Percentiles rank a stretch among this genome's conserved stretches.
Evolutionary conservation across 306 rosid species (phyloP).

Genomic region (Lagenaria siceraria): DNA sequence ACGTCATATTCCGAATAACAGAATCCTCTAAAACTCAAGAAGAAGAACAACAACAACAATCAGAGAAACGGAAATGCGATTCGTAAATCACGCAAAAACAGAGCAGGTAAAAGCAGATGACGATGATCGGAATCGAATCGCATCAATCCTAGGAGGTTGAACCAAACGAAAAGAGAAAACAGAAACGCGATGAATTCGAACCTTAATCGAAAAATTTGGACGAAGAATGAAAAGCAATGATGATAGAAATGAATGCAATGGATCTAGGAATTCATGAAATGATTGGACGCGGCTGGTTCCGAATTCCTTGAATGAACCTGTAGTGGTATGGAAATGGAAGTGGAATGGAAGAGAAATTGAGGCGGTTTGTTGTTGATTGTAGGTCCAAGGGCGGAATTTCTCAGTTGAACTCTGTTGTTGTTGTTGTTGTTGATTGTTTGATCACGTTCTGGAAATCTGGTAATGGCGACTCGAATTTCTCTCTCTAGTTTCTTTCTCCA

Average conservation of each 20-base stretch:
- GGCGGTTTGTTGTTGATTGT: background rate
- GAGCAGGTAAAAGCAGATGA: background rate
- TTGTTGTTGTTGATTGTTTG: background rate
- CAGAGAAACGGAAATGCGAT: background rate
- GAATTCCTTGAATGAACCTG: background rate
- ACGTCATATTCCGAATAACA: background rate
- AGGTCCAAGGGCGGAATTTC: background rate
- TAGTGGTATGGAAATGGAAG: background rate
- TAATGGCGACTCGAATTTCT: background rate
- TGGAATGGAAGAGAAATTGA: background rate
- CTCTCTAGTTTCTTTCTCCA: background rate
- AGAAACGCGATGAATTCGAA: background rate
- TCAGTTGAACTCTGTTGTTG: background rate
- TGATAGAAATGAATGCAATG: background rate
- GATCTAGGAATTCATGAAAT: background rate
- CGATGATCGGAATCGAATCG: background rate
- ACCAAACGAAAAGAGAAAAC: background rate
- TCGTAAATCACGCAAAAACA: background rate
- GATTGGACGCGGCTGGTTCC: background rate
- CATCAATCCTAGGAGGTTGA: background rate
- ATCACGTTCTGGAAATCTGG: slow-evolving; percentile 2
- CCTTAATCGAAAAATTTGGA: background rate
- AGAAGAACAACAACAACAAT: background rate
- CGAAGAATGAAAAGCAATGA: background rate
- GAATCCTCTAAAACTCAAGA: background rate